Percentiles rank a stretch among this genome's conserved stretches.
Evolutionary conservation across 768 basidiomycete genomes (phyloP).

Genomic region (Inosperma sp.): DNA sequence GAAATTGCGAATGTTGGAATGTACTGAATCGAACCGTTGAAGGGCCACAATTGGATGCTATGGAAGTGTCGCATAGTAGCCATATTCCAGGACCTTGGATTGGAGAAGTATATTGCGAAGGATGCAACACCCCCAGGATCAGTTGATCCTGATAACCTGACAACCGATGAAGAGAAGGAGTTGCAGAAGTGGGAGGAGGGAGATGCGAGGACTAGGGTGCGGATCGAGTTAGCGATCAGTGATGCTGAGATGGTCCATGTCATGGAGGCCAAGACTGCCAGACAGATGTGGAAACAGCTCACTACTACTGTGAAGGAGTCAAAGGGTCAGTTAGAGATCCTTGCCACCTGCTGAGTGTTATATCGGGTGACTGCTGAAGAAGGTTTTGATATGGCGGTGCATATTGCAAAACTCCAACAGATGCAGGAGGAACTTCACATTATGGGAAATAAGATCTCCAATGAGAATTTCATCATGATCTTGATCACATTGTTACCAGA

Average conservation of each 20-base stretch:
- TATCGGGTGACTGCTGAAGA: conserved; percentile 18
- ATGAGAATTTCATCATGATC: conserved; percentile 24
- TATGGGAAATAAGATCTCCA: conserved; percentile 17
- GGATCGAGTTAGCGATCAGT: conserved; percentile 20
- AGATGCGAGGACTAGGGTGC: conserved; percentile 18
- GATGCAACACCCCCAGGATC: conserved; percentile 16
- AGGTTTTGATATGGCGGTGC: conserved; percentile 19
- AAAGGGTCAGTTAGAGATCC: conserved; percentile 17
- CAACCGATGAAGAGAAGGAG: conserved; percentile 5
- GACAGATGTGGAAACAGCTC: conserved; percentile 21
- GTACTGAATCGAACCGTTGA: conserved; percentile 24
- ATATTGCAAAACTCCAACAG: conserved; percentile 18
- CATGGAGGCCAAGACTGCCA: conserved; percentile 15
- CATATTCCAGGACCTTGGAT: too few relatives aligned
- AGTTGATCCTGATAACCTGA: conserved; percentile 10
- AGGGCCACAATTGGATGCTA: conserved; percentile 27
- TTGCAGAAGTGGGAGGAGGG: conserved; percentile 14
- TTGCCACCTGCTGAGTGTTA: conserved; percentile 16
- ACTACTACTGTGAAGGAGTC: conserved; percentile 18
- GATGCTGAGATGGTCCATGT: conserved; percentile 22
- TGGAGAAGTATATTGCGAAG: conserved; percentile 22
- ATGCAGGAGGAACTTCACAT: conserved; percentile 20
- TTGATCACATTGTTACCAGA: conserved; percentile 23
- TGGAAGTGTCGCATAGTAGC: too few relatives aligned
- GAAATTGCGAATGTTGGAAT: conserved; percentile 12